Base-by-base conservation (phyloP, 1,284 basidiomycete species). In the Fomitiporia mediterranea region DNA sequence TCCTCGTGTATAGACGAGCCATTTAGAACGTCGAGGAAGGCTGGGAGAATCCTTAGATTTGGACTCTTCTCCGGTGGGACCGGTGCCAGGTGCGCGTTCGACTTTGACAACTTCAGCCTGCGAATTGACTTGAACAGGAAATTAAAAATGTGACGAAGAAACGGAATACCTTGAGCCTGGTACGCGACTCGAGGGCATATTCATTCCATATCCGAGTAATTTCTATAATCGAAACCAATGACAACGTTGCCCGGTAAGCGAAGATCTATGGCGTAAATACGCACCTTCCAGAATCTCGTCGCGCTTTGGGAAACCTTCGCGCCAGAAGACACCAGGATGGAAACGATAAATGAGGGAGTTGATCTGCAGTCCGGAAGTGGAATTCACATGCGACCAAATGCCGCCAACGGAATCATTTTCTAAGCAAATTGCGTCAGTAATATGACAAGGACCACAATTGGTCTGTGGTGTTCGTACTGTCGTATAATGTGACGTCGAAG, bases 361-460 rank as follows among this genome's bases (percentile, higher is more conserved):
- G 59, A 85, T 76, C 66, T 86, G 83, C 0, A 85, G 70, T 5
- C 80, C 79, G 0, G 78, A 81, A 0, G 82, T 82, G 6, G 68
- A 71, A 66, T 84, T 85, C 48, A 84, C 82, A 46, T 78, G 74
- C 0, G 79, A 69, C 83, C 83, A 86, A 44, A 86, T 82, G 0
- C 83, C 83, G 19, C 80, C 79, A 4, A 74, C 62, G 11, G 63
- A 68, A 9, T 67, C 66, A 19, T 64, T 62, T 1, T 67, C 62
- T 62, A 25, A 7, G 7, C 35, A 15, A 11, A 40, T 7, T 46
- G 40, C n/a, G 19, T 55, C 17, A 48, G 25, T 46, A 5, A 13
- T 6, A 15, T 3, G 13, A 28, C 15, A 3, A n/a, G 4, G 23
- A 19, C 48, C 46, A 25, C 8, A 25, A 15, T 32, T 50, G 13